Evolutionary conservation across 768 basidiomycete genomes (phyloP), one percentile per base, ranked within the genome.

Genomic region (Leccinum barrowsii): DNA sequence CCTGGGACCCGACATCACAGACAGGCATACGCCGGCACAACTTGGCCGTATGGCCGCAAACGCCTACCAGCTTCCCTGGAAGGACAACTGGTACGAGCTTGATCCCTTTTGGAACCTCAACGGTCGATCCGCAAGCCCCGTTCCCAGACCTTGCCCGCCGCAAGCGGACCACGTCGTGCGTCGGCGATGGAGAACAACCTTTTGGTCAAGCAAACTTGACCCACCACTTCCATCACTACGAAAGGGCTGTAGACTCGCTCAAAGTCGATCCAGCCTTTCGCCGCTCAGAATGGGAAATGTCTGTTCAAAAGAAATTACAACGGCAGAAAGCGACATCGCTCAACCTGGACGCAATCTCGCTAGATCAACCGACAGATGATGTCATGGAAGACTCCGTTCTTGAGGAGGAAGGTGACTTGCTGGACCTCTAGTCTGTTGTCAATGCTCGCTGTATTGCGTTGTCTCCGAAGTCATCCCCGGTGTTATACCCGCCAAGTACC

Each of bases 11-110:
- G 89, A 97, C 68, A 73, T 94, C 15, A 80, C 82, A 58, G 90
- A 96, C 69, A 75, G 80, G 54, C 86, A 89, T 65, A 97, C 94
- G 0, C 75, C 98, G 6, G 78, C 80, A 2, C 87, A 93, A 68
- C 80, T 98, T 28, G 94, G 90, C 7, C 76, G 90, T 58, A 95
- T 98, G 88, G 79, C 87, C 11, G 91, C 86, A 35, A 92, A 98
- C 69, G 95, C 95, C 2, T 98, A 98, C 74, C 83, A 87, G 11
- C 70, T 84, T 30, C 88, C 90, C 15, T 83, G 85, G 6, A 74
- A 78, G 65, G 79, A 76, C 53, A 86, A 85, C 51, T 97, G 94
- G 95, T 95, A 89, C 64, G 87, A 92, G 32, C 73, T 93, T 5
- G 90, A 89, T 65, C 67, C 73, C 3, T 76, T 81, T 1, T 97